phyloP scores from a whole-genome alignment of 495 filamentous ascomycete species.

The Bathelium albidoporum region DNA sequence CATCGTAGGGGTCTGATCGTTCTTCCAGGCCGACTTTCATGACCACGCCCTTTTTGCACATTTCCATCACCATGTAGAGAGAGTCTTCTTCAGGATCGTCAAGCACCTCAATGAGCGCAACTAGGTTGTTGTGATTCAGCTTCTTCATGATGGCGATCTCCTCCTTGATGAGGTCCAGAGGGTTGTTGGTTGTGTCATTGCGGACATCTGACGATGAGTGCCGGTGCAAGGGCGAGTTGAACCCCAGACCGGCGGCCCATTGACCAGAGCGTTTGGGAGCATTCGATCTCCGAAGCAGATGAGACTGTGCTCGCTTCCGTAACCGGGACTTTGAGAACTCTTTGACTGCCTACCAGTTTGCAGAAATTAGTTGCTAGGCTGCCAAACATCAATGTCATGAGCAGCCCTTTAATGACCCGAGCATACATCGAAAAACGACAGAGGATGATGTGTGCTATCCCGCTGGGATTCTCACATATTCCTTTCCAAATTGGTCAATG shows the following conservation, averaged over 20 bases:
- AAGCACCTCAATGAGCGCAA: conserved; percentile 84
- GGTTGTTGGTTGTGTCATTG: conserved; percentile 53
- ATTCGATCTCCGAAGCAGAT: conserved; percentile 66
- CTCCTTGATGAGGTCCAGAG: conserved; percentile 81
- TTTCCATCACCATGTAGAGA: conserved; percentile 95
- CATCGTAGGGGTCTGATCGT: conserved; percentile 67
- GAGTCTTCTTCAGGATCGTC: conserved; percentile 95
- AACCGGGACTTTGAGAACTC: conserved; percentile 92
- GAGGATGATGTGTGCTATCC: conserved; percentile 2
- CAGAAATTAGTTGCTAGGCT: conserved; percentile 9
- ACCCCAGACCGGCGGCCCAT: conserved; percentile 43
- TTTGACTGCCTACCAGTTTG: conserved; percentile 65
- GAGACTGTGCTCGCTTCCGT: conserved; percentile 86
- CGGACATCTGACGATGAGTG: conserved; percentile 41
- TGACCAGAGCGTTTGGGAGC: conserved; percentile 42
- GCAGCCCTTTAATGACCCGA: conserved; percentile 13
- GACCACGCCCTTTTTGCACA: conserved; percentile 96
- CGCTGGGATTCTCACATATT: conserved; percentile 64
- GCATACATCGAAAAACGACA: conserved; percentile 6
- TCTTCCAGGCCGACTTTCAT: conserved; percentile 95
- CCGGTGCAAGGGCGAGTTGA: conserved; percentile 54
- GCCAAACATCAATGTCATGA: conserved; percentile 3
- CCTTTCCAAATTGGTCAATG: conserved; percentile 77
- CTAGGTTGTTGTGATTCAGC: conserved; percentile 83
- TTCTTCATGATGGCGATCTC: conserved; percentile 99